Conservation (phyloP, 2,329 filamentous ascomycete genomes). For the Ophiostoma fasciatum region DNA sequence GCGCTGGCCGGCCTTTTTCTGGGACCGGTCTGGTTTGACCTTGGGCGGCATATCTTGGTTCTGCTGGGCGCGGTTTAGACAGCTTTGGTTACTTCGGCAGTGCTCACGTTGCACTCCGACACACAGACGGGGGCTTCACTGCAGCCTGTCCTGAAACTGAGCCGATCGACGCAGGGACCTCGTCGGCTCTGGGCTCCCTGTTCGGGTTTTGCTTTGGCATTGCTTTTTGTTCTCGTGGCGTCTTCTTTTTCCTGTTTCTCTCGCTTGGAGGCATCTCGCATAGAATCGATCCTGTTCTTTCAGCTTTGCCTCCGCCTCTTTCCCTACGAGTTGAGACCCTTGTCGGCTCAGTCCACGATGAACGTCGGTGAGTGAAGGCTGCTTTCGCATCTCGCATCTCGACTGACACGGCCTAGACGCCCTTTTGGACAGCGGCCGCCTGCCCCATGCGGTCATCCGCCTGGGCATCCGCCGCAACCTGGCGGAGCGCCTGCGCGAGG, state of each 20-base stretch:
- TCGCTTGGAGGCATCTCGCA: too few relatives aligned
- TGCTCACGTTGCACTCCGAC: too few relatives aligned
- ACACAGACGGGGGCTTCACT: too few relatives aligned
- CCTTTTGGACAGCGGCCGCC: conserved; percentile 49
- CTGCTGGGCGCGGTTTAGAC: neutral
- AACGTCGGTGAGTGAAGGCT: conserved; percentile 7
- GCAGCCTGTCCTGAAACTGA: conserved; percentile 4
- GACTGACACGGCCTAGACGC: conserved; percentile 27
- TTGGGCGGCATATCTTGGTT: neutral
- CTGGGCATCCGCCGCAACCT: conserved; percentile 53
- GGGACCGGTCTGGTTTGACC: too few relatives aligned
- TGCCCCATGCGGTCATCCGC: conserved; percentile 48
- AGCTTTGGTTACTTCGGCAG: neutral
- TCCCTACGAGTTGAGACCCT: too few relatives aligned
- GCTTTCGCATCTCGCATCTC: neutral
- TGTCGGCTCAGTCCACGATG: too few relatives aligned
- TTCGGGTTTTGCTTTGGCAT: neutral
- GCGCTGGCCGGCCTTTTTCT: too few relatives aligned
- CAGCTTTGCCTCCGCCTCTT: too few relatives aligned
- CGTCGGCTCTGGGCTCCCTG: too few relatives aligned
- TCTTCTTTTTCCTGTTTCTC: too few relatives aligned
- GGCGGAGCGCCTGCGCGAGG: conserved; percentile 39
- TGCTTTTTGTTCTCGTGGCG: too few relatives aligned
- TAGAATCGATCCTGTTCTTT: too few relatives aligned
- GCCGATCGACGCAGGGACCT: conserved; percentile 1